Evolutionary conservation across 306 rosid genomes (phyloP).

Genomic region (Pueraria montana): DNA sequence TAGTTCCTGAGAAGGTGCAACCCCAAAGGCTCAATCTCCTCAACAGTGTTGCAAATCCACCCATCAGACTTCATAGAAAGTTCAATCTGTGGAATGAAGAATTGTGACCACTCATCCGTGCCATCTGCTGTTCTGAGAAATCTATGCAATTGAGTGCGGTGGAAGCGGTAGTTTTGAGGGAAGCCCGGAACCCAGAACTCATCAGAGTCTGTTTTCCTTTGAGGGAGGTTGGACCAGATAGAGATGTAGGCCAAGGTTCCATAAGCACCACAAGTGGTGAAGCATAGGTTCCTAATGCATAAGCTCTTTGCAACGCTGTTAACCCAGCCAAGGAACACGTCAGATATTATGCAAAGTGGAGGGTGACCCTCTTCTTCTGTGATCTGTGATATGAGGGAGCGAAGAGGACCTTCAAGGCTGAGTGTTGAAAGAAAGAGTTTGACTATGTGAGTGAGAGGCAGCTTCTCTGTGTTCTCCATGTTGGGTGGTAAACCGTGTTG

Average conservation of each 20-base stretch:
- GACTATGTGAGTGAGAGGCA: constrained; percentile 40
- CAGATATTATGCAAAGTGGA: constrained; percentile 55
- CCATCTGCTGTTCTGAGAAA: constrained; percentile 65
- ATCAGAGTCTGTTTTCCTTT: constrained; percentile 52
- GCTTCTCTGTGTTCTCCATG: constrained; percentile 70
- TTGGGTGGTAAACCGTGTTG: constrained; percentile 66
- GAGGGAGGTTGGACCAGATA: constrained; percentile 74
- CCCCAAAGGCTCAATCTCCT: constrained; percentile 72
- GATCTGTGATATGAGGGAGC: constrained; percentile 50
- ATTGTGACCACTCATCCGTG: constrained; percentile 65
- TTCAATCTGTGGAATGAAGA: constrained; percentile 51
- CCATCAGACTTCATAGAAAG: constrained; percentile 60
- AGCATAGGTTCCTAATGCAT: constrained; percentile 52
- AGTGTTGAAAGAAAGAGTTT: constrained; percentile 53
- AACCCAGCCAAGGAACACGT: constrained; percentile 73
- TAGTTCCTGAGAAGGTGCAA: constrained; percentile 59
- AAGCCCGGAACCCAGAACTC: constrained; percentile 72
- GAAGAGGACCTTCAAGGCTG: constrained; percentile 63
- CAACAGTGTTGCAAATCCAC: constrained; percentile 77
- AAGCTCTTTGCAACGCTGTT: constrained; percentile 58
- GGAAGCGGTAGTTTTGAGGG: constrained; percentile 62
- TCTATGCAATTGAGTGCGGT: constrained; percentile 60
- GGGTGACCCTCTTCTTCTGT: constrained; percentile 58
- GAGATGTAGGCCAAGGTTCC: constrained; percentile 76
- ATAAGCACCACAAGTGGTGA: constrained; percentile 78